Base-by-base conservation (phyloP, 441 rosid genomes). In the Syzygium syzygioides region DNA sequence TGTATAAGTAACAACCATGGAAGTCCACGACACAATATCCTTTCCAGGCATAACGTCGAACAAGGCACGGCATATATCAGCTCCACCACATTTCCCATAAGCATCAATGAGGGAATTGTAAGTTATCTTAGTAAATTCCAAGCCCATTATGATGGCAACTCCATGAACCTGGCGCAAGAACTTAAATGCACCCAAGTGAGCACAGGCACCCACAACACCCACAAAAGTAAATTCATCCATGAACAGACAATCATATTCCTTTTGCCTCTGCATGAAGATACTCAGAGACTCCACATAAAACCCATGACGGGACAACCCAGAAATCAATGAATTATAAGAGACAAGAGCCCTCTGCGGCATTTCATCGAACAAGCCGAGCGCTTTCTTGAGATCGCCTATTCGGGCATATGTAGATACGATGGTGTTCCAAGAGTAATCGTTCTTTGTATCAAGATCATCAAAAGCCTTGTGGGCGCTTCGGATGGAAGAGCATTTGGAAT, bases 291-390 rank as follows among this genome's bases (percentile, higher is more conserved):
- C 90, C 37, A 34, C 55, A 45, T 92, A 80, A 34, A 88, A 87
- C 84, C 95, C 94, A 90, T 79, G 89, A 26, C n/a, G 90, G 59
- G 91, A 92, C 14, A 91, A 89, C 10, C 94, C 92, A 55, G 92
- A 93, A 90, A 93, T 94, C 89, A 93, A 55, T 17, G 93, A 90
- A 86, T 94, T 91, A 59, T 90, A 93, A 55, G 87, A 89, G 60
- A 92, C 92, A n/a, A 92, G 79, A 28, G 90, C 92, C 86, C 76
- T 90, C 50, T 90, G 85, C 19, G 93, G 94, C 93, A 91, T 92
- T 94, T 91, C 62, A 88, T 91, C 93, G 53, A 94, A 91, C 93
- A 90, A 37, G 18, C 89, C 14, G 57, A 89, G 90, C n/a, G 93
- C 94, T n/a, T 87, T 50, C 18, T 80, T 59, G 80, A 94, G 85